Percentiles rank a stretch among this genome's conserved stretches.
These are phyloP conservation scores for Filobasidium wieringae DNA, from an alignment of 768 basidiomycete genomes.

Conservation along the genomic window DNA sequence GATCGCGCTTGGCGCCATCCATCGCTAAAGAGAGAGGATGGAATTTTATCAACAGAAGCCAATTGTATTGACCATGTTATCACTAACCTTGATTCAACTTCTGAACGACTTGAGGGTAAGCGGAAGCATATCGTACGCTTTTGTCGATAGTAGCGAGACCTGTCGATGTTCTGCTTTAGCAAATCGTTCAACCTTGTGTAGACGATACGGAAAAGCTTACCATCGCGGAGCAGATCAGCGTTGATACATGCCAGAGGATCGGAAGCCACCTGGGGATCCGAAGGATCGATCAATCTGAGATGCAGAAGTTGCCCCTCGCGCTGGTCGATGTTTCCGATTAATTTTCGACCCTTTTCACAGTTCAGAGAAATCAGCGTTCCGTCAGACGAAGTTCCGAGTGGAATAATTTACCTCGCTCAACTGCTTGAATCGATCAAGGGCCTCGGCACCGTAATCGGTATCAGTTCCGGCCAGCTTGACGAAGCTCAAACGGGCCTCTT, in stretches of 20 bases:
- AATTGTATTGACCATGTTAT: background rate
- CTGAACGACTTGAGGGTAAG: slow-evolving; percentile 33
- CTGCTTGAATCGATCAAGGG: slow-evolving; percentile 70
- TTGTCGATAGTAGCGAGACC: slow-evolving; percentile 37
- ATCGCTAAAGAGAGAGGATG: slow-evolving; percentile 17
- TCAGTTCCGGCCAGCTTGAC: slow-evolving; percentile 66
- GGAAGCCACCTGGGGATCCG: slow-evolving; percentile 54
- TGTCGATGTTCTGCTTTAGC: background rate
- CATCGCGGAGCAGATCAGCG: slow-evolving; percentile 76
- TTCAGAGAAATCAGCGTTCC: background rate
- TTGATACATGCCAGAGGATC: slow-evolving; percentile 74
- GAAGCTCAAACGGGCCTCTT: slow-evolving; percentile 87
- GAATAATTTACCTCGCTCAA: slow-evolving; percentile 51
- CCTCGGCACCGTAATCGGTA: slow-evolving; percentile 78
- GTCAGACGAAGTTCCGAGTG: background rate
- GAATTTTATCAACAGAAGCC: background rate
- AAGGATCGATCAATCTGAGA: slow-evolving; percentile 83
- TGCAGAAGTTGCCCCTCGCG: slow-evolving; percentile 67
- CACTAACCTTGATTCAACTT: slow-evolving; percentile 32
- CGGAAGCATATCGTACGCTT: slow-evolving; percentile 25
- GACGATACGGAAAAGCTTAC: slow-evolving; percentile 36
- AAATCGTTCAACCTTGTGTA: background rate
- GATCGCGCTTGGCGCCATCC: slow-evolving; percentile 36
- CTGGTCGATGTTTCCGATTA: slow-evolving; percentile 91
- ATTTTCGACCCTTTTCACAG: slow-evolving; percentile 56